Evolutionary conservation across 345 rosid genomes (phyloP), one percentile per base, ranked within the genome.

Genomic region (Eucalyptus tenuipes): DNA sequence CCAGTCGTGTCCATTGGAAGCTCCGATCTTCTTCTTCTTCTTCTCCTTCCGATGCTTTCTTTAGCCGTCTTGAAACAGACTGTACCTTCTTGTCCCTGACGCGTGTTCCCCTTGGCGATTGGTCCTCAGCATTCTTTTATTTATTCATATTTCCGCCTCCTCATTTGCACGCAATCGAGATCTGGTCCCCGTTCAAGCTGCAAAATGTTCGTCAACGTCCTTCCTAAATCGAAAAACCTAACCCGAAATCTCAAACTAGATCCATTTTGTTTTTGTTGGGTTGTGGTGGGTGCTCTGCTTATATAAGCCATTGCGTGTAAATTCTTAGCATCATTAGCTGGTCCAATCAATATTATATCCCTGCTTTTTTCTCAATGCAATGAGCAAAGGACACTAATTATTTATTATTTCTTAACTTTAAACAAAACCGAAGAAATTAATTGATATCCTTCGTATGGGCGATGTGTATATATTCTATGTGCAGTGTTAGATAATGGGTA

Each of bases 21-120:
- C 52, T 87, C 88, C 88, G 88, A 87, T 44, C 79, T 40, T 57
- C 40, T 40, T 86, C 87, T 40, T 86, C 87, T 53, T 40, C 79
- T 57, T 2, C 87, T 47, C 49, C 88, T n/a, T 27, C 52, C 88
- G 84, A 75, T 87, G 24, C 80, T 24, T 17, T 31, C 33, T 25
- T n/a, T 44, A 2, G 47, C 71, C 49, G n/a, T 48, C 40, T 87
- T 10, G 66, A 42, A 24, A 42, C 88, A 25, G 49, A 42, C 53
- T 29, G 88, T 59, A n/a, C 88, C 49, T 37, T 55, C 8, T 14
- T 3, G 55, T 85, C 57, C 20, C 27, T 37, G 87, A 59, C 79
- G 11, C 48, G 37, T 40, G 49, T 18, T 33, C 29, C 68, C 16
- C 22, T 20, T 48, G 24, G 31, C 40, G 40, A 37, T 86, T 53